A percentile compares a stretch with the other conserved stretches of the same genome.
phyloP scores from a whole-genome alignment of 768 basidiomycete genomes.

The Agrocybe pediades region DNA sequence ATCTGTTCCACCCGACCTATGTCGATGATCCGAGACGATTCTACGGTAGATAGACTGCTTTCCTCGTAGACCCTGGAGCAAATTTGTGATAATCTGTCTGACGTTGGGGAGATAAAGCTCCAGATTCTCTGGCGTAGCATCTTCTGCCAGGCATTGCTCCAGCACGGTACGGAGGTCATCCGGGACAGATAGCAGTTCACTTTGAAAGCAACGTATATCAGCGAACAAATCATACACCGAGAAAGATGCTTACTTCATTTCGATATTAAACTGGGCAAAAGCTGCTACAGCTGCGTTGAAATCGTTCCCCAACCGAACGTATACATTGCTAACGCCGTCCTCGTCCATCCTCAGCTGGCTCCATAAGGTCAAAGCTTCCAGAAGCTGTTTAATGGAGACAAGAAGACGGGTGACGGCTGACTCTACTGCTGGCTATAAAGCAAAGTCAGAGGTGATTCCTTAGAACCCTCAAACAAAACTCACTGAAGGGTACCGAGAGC shows the following conservation, averaged over 20 bases:
- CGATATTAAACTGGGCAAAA: constrained; percentile 82
- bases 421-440: constrained; percentile 74
- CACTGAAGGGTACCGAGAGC: constrained; percentile 40
- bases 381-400: constrained; percentile 92
- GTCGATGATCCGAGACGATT: constrained; percentile 63
- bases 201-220: constrained; percentile 31
- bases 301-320: constrained; percentile 95
- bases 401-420: constrained; percentile 90
- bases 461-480: constrained; percentile 12
- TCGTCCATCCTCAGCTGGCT: constrained; percentile 73
- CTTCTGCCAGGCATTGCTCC: constrained; percentile 90
- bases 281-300: constrained; percentile 94
- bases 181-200: constrained; percentile 87
- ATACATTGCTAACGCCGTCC: constrained; percentile 90
- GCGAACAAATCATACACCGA: constrained; percentile 2
- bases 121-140: constrained; percentile 82
- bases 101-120: constrained; percentile 90
- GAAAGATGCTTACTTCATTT: constrained; percentile 76
- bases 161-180: constrained; percentile 87
- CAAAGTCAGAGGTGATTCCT: constrained; percentile 3
- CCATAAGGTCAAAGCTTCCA: constrained; percentile 89
- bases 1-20: constrained; percentile 45
- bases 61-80: constrained; percentile 89
- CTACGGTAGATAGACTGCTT: constrained; percentile 90
- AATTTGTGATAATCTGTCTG: constrained; percentile 86